Conservation (phyloP, 2,329 filamentous ascomycete genomes). For the Geosmithia morbida region DNA sequence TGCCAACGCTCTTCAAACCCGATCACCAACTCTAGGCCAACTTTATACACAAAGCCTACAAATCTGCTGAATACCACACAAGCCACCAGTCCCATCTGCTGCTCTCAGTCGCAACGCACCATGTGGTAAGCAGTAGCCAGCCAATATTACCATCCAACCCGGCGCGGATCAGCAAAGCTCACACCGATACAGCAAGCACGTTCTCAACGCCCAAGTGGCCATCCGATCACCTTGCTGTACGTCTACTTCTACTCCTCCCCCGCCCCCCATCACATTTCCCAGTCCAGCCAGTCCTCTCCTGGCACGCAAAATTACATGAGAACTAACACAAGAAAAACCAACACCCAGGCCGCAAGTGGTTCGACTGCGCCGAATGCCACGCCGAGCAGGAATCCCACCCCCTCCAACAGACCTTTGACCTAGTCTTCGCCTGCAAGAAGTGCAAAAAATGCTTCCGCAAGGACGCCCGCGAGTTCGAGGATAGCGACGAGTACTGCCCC, state of each 20-base stretch:
- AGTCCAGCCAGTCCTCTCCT: no score
- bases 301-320: no score
- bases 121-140: slow-evolving; percentile 20
- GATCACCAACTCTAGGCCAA: neutral
- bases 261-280: neutral
- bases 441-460: slow-evolving; percentile 98
- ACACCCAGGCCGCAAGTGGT: slow-evolving; percentile 75
- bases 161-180: neutral
- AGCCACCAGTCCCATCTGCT: neutral
- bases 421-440: slow-evolving; percentile 96
- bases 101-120: neutral
- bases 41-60: neutral
- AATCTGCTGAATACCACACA: neutral
- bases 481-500: slow-evolving; percentile 96
- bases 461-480: slow-evolving; percentile 81
- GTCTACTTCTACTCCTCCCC: slow-evolving; percentile 12
- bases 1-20: neutral
- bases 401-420: slow-evolving; percentile 66
- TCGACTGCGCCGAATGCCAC: slow-evolving; percentile 96
- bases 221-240: slow-evolving; percentile 93
- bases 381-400: slow-evolving; percentile 63
- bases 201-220: slow-evolving; percentile 93
- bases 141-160: neutral
- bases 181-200: slow-evolving; percentile 62
- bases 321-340: neutral